Conservation (phyloP, 2,329 filamentous ascomycete genomes). For the Fusarium graminum region DNA sequence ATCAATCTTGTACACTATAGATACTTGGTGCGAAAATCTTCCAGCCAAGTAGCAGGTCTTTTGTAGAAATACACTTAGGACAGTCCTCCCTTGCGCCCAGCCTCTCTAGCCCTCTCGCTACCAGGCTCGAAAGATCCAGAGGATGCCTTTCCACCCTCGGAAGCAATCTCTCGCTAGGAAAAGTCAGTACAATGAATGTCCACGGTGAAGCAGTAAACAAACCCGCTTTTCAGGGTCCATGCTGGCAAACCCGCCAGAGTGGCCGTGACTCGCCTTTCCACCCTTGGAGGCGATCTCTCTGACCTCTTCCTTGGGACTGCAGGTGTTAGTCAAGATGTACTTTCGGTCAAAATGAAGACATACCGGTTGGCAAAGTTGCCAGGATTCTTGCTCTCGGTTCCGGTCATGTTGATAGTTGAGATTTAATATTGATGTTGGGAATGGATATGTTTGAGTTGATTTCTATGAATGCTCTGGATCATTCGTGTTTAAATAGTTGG, state of each 20-base stretch:
- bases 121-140: constrained; percentile 67
- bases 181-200: neutral
- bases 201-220: constrained; percentile 46
- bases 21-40: neutral
- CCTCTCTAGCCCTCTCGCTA: constrained; percentile 65
- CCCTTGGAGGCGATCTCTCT: constrained; percentile 58
- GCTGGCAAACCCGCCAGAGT: constrained; percentile 55
- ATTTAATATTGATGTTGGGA: neutral
- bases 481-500: constrained; percentile 1
- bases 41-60: neutral
- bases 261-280: constrained; percentile 57
- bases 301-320: constrained; percentile 60
- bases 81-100: constrained; percentile 66
- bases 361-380: constrained; percentile 51
- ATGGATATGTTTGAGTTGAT: neutral
- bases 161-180: constrained; percentile 63
- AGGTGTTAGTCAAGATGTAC: neutral
- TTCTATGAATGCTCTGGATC: accelerated
- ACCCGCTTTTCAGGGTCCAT: constrained; percentile 60
- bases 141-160: constrained; percentile 66
- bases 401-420: constrained; percentile 32
- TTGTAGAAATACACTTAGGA: constrained; percentile 11
- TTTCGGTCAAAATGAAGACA: neutral
- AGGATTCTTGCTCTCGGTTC: constrained; percentile 45
- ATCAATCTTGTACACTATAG: neutral